Percentiles rank a stretch among this genome's conserved stretches.
phyloP scores from a whole-genome alignment of 2,329 filamentous ascomycete species.

The Colletotrichum trifolii region DNA sequence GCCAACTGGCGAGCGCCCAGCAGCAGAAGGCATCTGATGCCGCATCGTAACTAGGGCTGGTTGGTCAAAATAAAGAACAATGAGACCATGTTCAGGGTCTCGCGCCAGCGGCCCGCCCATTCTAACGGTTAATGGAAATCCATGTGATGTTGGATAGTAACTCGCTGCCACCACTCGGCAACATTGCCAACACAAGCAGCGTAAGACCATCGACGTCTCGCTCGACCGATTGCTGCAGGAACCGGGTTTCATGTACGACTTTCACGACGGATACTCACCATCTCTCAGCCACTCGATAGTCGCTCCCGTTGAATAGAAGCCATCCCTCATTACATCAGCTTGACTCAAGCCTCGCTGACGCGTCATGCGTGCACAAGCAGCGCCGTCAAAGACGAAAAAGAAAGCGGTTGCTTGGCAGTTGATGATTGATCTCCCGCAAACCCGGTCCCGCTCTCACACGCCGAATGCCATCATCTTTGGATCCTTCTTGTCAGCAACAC shows the following conservation, averaged over 20 bases:
- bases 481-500: conserved; percentile 13
- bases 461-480: background rate
- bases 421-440: conserved; percentile 10
- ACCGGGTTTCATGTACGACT: conserved; percentile 31
- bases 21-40: conserved; percentile 35
- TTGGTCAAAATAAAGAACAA: background rate
- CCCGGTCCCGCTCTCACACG: background rate
- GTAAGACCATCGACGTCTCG: conserved; percentile 6
- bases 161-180: background rate
- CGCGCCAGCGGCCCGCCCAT: background rate
- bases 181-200: conserved; percentile 22
- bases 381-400: background rate
- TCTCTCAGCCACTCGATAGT: background rate
- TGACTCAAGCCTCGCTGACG: conserved; percentile 22
- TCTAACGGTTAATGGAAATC: background rate
- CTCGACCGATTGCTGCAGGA: conserved; percentile 32
- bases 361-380: conserved; percentile 3
- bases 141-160: conserved; percentile 7
- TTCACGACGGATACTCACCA: background rate
- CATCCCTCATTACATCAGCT: conserved; percentile 21
- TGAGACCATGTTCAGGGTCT: conserved; percentile 1
- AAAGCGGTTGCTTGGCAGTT: conserved; percentile 8
- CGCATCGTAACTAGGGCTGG: conserved; percentile 15
- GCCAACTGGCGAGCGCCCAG: conserved; percentile 60
- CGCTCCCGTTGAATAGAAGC: background rate